phyloP scores from a whole-genome alignment of 2,329 filamentous ascomycete species.

The Epichloe brachyelytri region DNA sequence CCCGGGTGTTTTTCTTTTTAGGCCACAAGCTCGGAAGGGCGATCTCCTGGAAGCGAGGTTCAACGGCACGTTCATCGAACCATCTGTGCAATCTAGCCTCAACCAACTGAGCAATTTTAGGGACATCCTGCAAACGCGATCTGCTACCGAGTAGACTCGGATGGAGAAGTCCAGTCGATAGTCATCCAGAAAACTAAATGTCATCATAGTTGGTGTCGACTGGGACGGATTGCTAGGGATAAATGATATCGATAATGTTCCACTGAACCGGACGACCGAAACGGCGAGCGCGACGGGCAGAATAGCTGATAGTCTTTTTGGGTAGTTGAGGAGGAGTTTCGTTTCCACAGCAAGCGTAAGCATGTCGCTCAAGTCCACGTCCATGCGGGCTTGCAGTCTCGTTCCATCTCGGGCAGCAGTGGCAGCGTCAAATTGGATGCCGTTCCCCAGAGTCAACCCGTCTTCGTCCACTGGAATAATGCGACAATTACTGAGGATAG shows the following conservation, averaged over 20 bases:
- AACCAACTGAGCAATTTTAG: slow-evolving; percentile 76
- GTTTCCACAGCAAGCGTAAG: slow-evolving; percentile 92
- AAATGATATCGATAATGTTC: slow-evolving; percentile 86
- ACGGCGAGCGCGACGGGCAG: slow-evolving; percentile 86
- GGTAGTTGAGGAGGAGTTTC: slow-evolving; percentile 87
- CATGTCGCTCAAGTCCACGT: slow-evolving; percentile 92
- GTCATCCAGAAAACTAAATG: slow-evolving; percentile 86
- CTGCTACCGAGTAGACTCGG: slow-evolving; percentile 67
- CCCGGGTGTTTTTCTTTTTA: slow-evolving; percentile 68
- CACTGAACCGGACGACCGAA: slow-evolving; percentile 85
- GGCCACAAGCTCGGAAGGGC: slow-evolving; percentile 74
- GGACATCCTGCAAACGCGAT: slow-evolving; percentile 71
- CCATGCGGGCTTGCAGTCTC: slow-evolving; percentile 84
- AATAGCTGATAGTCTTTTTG: slow-evolving; percentile 76
- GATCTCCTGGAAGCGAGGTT: slow-evolving; percentile 79
- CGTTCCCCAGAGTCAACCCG: slow-evolving; percentile 42
- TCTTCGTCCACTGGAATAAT: slow-evolving; percentile 85
- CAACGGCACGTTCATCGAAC: slow-evolving; percentile 80
- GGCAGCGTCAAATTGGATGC: slow-evolving; percentile 37
- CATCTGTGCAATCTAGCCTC: slow-evolving; percentile 69
- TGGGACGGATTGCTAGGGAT: slow-evolving; percentile 62
- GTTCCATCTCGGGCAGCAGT: slow-evolving; percentile 50
- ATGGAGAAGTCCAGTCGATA: slow-evolving; percentile 77
- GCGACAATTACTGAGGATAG: slow-evolving; percentile 95
- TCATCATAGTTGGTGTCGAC: slow-evolving; percentile 72